Evolutionary conservation across 2,329 filamentous ascomycete genomes (phyloP), one percentile per base, ranked within the genome.

Genomic region (Hypoxylon sp.): DNA sequence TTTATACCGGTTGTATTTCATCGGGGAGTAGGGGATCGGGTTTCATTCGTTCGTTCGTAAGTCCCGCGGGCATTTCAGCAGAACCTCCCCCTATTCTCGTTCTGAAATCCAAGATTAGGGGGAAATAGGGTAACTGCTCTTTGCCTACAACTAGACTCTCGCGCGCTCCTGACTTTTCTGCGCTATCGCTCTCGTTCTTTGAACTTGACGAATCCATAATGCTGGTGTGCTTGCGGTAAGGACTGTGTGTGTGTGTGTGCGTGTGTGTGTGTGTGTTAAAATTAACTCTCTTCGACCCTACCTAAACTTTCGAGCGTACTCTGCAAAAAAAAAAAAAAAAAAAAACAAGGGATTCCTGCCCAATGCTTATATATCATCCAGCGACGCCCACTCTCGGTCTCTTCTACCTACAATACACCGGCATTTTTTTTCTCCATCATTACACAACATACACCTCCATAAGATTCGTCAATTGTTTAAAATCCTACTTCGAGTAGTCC

Each of bases 241-340:
- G 67, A 69, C 67, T 65, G 67, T 68, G 17, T 41, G 32, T 34
- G n/a, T n/a, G n/a, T n/a, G n/a, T n/a, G n/a, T n/a, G n/a, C n/a
- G n/a, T n/a, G n/a, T n/a, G n/a, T n/a, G n/a, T 26, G 24, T 26
- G 24, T 15, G 55, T 54, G 55, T 56, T 67, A 67, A 59, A 63
- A 62, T 63, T 68, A 68, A 60, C 61, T 59, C 56, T 62, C 62
- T 53, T n/a, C n/a, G n/a, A n/a, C n/a, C n/a, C 56, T 41, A 37
- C 46, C 52, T 51, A 67, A 53, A 26, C 4, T 7, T 26, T 26
- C 60, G 67, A 51, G 58, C 37, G 46, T 59, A 62, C 49, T 63
- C 64, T 43, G 56, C 56, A 58, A 55, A n/a, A n/a, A n/a, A n/a
- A n/a, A n/a, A n/a, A n/a, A n/a, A n/a, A n/a, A n/a, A n/a, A n/a